Percentiles rank a stretch among this genome's conserved stretches.
These are phyloP conservation scores for Hypoxylon rubiginosum DNA, from an alignment of 2,329 filamentous ascomycete genomes.

Conservation along the genomic window DNA sequence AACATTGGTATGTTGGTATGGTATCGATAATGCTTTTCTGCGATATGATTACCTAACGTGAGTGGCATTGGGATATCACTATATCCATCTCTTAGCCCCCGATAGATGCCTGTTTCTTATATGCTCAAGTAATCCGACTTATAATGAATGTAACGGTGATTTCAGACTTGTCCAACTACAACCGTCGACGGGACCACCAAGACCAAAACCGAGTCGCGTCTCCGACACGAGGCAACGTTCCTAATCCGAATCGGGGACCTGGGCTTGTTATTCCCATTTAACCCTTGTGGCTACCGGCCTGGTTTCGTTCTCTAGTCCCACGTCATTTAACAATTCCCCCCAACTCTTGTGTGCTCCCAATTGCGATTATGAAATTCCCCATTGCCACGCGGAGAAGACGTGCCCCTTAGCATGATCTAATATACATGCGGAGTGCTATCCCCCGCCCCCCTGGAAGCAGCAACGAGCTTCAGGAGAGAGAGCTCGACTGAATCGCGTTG, in stretches of 20 bases:
- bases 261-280: conserved; percentile 24
- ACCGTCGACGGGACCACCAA: conserved; percentile 6
- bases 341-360: conserved; percentile 13
- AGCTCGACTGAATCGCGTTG: conserved; percentile 4
- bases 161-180: not conserved
- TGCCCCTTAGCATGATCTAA: conserved; percentile 34
- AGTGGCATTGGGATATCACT: not conserved
- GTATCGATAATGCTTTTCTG: conserved; percentile 14
- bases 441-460: conserved; percentile 45
- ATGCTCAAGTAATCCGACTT: not conserved
- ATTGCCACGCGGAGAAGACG: conserved; percentile 29
- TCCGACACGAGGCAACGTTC: conserved; percentile 20
- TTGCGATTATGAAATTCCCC: conserved; percentile 18
- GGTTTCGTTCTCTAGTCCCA: conserved; percentile 22
- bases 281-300: conserved; percentile 23
- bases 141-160: not conserved
- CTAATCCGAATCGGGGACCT: conserved; percentile 26
- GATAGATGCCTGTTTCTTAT: not conserved
- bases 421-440: conserved; percentile 44
- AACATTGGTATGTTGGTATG: not conserved
- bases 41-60: not conserved
- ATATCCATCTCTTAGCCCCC: too few relatives aligned
- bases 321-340: conserved; percentile 22
- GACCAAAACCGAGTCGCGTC: conserved; percentile 17
- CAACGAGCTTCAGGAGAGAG: conserved; percentile 29